Conservation (phyloP, 2,329 filamentous ascomycete species). For the Talaromyces pinophilus region DNA sequence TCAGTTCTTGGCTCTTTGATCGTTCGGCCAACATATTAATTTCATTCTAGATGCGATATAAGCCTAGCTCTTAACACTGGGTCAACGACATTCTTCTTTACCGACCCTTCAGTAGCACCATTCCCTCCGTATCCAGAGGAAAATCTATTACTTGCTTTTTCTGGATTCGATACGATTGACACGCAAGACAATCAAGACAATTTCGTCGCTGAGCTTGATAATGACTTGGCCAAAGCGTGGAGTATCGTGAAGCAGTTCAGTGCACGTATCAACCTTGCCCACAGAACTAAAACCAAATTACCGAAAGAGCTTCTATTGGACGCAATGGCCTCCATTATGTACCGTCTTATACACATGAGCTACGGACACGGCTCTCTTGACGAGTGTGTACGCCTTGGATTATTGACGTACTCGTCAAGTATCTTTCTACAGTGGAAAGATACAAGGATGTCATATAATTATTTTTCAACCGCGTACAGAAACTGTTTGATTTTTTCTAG, state of each 20-base stretch:
- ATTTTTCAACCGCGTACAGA: not conserved
- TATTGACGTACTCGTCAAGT: not conserved
- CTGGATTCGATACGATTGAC: not conserved
- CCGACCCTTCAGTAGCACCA: not conserved
- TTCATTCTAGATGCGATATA: not conserved
- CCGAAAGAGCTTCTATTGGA: not conserved
- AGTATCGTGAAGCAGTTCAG: not conserved
- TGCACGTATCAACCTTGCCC: not conserved
- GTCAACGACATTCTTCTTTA: not conserved
- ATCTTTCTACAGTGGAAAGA: not conserved
- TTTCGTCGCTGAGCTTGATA: not conserved
- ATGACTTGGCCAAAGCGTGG: not conserved
- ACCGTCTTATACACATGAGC: not conserved
- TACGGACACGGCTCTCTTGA: not conserved
- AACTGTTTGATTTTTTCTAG: not conserved
- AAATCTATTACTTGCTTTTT: not conserved
- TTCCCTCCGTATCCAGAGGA: not conserved
- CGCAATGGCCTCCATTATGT: not conserved
- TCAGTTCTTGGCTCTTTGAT: not conserved
- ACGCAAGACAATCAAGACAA: not conserved
- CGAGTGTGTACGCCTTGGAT: not conserved
- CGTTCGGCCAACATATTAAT: not conserved
- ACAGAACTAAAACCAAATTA: not conserved
- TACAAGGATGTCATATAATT: not conserved
- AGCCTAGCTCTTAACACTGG: not conserved